Evolutionary conservation across 306 rosid genomes (phyloP).

Genomic region (Castanea crenata): DNA sequence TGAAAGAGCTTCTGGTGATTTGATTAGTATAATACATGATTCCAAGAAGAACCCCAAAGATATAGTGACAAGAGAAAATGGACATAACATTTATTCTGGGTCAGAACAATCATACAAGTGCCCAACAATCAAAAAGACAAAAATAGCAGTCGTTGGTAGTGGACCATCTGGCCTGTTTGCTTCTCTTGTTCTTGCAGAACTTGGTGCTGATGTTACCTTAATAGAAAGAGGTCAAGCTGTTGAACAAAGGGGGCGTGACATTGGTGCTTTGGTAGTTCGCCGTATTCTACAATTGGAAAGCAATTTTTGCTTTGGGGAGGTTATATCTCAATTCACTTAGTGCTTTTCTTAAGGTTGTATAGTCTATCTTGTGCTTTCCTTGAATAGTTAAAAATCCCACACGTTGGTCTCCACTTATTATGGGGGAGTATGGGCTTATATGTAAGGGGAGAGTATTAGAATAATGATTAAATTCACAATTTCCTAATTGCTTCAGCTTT

Average conservation of each 20-base stretch:
- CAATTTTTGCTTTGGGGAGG: slow-evolving; percentile 99
- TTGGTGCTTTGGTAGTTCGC: slow-evolving; percentile 83
- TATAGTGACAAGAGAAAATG: slow-evolving; percentile 30
- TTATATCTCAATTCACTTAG: slow-evolving; percentile 43
- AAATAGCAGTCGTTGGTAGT: slow-evolving; percentile 82
- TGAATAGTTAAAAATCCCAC: too few relatives aligned
- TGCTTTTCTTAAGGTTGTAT: slow-evolving; percentile 15
- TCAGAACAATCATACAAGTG: slow-evolving; percentile 23
- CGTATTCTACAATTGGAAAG: slow-evolving; percentile 69
- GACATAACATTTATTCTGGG: slow-evolving; percentile 24
- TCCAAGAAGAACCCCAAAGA: slow-evolving; percentile 35
- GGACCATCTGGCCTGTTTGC: slow-evolving; percentile 96
- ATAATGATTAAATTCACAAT: too few relatives aligned
- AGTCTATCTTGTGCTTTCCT: neutral
- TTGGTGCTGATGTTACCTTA: slow-evolving; percentile 91
- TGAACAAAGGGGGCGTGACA: slow-evolving; percentile 91
- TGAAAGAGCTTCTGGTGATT: slow-evolving; percentile 47
- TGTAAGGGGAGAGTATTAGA: too few relatives aligned
- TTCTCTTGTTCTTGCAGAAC: slow-evolving; percentile 84
- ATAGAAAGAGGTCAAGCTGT: slow-evolving; percentile 98
- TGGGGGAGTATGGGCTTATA: too few relatives aligned
- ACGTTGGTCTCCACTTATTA: too few relatives aligned
- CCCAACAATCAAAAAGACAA: slow-evolving; percentile 47
- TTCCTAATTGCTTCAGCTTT: too few relatives aligned
- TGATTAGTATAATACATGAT: slow-evolving; percentile 51